Evolutionary conservation across 805 yeast species (phyloP).

Genomic region (Candida chauliodis): DNA sequence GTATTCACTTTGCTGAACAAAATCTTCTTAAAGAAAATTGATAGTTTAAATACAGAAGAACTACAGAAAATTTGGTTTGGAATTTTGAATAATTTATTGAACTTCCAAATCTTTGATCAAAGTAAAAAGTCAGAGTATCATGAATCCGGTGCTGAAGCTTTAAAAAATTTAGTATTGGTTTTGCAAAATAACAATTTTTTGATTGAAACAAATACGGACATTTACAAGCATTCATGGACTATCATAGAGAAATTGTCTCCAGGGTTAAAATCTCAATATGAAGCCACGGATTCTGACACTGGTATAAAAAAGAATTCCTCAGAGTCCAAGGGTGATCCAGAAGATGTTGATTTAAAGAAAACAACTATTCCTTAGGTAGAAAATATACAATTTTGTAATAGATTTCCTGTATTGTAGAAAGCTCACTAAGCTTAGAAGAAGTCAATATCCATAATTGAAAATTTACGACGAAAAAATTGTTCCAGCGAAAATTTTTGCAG

Average conservation of each 20-base stretch:
- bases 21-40: constrained; percentile 34
- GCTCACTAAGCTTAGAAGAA: no score
- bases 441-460: no score
- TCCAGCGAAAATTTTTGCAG: no score
- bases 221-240: constrained; percentile 34
- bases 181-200: constrained; percentile 27
- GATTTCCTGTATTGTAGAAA: neutral
- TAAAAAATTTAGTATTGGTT: constrained; percentile 42
- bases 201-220: constrained; percentile 15
- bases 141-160: constrained; percentile 35
- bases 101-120: constrained; percentile 19
- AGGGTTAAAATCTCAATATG: constrained; percentile 19
- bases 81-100: constrained; percentile 29
- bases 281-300: neutral
- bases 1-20: constrained; percentile 67
- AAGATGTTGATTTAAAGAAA: no score
- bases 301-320: neutral
- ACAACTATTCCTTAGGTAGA: no score
- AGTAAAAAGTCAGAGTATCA: constrained; percentile 15
- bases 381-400: neutral
- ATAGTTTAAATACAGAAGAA: constrained; percentile 21
- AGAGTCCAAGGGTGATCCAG: neutral
- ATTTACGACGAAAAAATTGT: no score
- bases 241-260: constrained; percentile 28
- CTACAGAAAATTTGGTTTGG: constrained; percentile 31